Conservation (phyloP, 2,329 filamentous ascomycete species). For the Ilyonectria sp. region DNA sequence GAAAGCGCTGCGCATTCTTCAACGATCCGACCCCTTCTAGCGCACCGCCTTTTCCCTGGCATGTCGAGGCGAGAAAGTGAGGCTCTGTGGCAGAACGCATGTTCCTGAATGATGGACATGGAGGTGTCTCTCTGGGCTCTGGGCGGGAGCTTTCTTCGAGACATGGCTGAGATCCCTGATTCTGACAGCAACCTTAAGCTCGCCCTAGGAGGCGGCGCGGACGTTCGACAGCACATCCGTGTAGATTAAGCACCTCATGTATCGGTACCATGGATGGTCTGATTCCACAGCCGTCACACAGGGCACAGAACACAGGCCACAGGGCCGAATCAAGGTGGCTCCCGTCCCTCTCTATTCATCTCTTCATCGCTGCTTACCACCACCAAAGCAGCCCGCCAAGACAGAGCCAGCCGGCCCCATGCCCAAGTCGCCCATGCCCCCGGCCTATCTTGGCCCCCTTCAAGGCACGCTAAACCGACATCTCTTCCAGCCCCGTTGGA, state of each 20-base stretch:
- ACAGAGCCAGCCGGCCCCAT: slow-evolving; percentile 9
- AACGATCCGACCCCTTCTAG: slow-evolving; percentile 21
- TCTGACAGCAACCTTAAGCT: slow-evolving; percentile 3
- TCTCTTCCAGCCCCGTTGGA: slow-evolving; percentile 39
- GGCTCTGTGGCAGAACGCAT: slow-evolving; percentile 16
- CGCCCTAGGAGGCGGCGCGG: slow-evolving; percentile 3
- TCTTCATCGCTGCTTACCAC: slow-evolving; percentile 15
- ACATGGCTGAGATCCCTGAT: slow-evolving; percentile 20
- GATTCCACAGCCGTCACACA: slow-evolving; percentile 25
- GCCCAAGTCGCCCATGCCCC: slow-evolving; percentile 18
- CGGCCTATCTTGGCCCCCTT: slow-evolving; percentile 24
- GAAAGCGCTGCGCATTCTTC: slow-evolving; percentile 11
- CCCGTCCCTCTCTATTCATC: slow-evolving; percentile 12
- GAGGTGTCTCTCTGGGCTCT: slow-evolving; percentile 29
- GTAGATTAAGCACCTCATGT: slow-evolving; percentile 4
- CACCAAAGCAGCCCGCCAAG: neutral
- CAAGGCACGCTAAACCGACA: slow-evolving; percentile 40
- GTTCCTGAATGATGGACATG: slow-evolving; percentile 26
- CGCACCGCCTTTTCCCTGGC: slow-evolving; percentile 20
- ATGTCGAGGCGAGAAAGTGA: slow-evolving; percentile 1
- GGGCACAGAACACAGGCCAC: slow-evolving; percentile 3
- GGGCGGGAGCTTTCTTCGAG: slow-evolving; percentile 13
- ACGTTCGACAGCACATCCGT: neutral
- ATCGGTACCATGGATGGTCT: slow-evolving; percentile 13
- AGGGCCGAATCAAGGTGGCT: slow-evolving; percentile 26